A percentile compares a stretch with the other conserved stretches of the same genome.
Conservation (phyloP, 192 early-diverging fungal species). For the Phlyctochytrium arcticum region DNA sequence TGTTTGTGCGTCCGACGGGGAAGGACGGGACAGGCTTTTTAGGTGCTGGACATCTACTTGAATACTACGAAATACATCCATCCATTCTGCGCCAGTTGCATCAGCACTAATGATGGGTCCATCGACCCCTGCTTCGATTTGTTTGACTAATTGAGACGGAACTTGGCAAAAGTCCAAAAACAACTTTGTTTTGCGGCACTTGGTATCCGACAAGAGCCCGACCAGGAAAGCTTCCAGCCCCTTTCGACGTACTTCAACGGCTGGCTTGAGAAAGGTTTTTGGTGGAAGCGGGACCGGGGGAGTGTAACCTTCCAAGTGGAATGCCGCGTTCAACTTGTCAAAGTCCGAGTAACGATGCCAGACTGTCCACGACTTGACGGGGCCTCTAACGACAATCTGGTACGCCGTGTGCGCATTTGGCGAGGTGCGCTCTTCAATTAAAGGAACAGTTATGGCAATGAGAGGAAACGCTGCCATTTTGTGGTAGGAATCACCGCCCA, state of each 20-base stretch:
- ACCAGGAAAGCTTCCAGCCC: slow-evolving; percentile 77
- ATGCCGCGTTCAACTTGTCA: slow-evolving; percentile 60
- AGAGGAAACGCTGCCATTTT: too few species aligned
- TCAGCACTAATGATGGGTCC: not conserved
- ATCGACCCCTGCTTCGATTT: not conserved
- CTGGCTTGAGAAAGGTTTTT: slow-evolving; percentile 36
- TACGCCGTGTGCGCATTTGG: slow-evolving; percentile 66
- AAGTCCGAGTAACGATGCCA: slow-evolving; percentile 73
- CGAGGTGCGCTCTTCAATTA: slow-evolving; percentile 46
- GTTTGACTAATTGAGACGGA: slow-evolving; percentile 30
- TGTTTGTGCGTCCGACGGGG: too few species aligned
- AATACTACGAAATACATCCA: slow-evolving; percentile 68
- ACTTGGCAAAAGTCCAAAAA: slow-evolving; percentile 77
- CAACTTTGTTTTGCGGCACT: slow-evolving; percentile 67
- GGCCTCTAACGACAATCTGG: slow-evolving; percentile 67
- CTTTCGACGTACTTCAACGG: not conserved
- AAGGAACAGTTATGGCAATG: too few species aligned
- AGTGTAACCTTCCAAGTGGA: slow-evolving; percentile 57
- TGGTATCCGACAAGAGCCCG: slow-evolving; percentile 71
- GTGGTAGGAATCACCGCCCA: too few species aligned
- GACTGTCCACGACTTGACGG: slow-evolving; percentile 80
- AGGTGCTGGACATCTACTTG: slow-evolving; percentile 58
- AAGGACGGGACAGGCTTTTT: slow-evolving; percentile 49
- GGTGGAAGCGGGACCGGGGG: slow-evolving; percentile 60
- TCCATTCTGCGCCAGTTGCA: slow-evolving; percentile 71